A percentile compares a stretch with the other conserved stretches of the same genome.
Evolutionary conservation across 2,329 filamentous ascomycete genomes (phyloP).

Genomic region (Cryoendolithus antarcticus): DNA sequence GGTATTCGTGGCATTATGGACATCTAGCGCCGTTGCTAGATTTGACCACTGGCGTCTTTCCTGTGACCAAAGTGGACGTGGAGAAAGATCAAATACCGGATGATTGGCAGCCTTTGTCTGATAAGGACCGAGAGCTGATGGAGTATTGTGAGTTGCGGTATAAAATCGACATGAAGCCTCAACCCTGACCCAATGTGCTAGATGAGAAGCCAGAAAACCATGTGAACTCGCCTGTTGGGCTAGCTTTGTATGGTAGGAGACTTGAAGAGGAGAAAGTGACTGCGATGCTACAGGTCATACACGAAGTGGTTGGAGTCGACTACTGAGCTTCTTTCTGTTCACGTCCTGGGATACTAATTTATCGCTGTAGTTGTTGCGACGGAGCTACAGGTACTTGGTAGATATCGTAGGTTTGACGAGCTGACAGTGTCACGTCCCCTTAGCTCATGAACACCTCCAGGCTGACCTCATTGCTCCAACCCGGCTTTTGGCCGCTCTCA

Average conservation of each 20-base stretch:
- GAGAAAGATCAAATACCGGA: constrained; percentile 5
- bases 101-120: constrained; percentile 5
- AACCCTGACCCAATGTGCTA: constrained; percentile 43
- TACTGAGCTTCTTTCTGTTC: no score
- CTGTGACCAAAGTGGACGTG: constrained; percentile 21
- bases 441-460: constrained; percentile 46
- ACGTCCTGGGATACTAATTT: no score
- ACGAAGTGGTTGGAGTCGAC: no score
- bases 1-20: constrained; percentile 6
- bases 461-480: constrained; percentile 70
- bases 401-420: no score
- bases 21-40: constrained; percentile 38
- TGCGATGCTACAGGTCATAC: no score
- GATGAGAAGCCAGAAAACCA: constrained; percentile 30
- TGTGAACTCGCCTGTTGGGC: constrained; percentile 36
- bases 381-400: no score
- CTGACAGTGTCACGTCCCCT: background rate
- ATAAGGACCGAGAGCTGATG: constrained; percentile 6
- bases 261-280: constrained; percentile 43
- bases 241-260: constrained; percentile 43
- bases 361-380: no score
- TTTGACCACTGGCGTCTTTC: constrained; percentile 45
- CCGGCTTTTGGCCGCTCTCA: constrained; percentile 53
- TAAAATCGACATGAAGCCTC: background rate
- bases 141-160: background rate